Percentiles rank a stretch among this genome's conserved stretches.
Conservation (phyloP, 768 basidiomycete species). For the Mycena pura region DNA sequence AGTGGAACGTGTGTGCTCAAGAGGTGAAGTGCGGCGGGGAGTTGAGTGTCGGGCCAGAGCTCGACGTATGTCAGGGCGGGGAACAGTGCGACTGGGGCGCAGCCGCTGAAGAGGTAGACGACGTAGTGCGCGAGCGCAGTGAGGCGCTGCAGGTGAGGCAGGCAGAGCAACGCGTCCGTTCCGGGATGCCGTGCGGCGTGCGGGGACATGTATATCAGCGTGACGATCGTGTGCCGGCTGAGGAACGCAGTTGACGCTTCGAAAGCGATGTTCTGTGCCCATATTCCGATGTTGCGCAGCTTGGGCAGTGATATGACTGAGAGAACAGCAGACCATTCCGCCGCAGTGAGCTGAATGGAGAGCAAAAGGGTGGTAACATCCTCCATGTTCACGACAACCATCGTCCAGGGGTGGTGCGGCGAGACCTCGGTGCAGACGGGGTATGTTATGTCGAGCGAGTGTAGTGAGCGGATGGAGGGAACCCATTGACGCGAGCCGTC, state of each 20-base stretch:
- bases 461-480: constrained; percentile 4
- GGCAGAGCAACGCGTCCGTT: not conserved
- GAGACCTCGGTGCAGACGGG: not conserved
- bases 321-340: constrained; percentile 12
- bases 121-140: constrained; percentile 16
- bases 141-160: not conserved
- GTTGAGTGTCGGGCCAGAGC: not conserved
- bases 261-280: constrained; percentile 3
- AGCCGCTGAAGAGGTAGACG: not conserved
- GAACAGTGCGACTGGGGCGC: not conserved
- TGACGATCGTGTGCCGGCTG: constrained; percentile 7
- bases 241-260: constrained; percentile 5
- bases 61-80: constrained; percentile 1
- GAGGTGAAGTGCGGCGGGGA: not conserved
- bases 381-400: constrained; percentile 3
- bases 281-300: constrained; percentile 7
- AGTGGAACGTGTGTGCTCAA: not conserved
- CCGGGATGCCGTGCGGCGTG: not conserved
- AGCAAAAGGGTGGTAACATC: constrained; percentile 2
- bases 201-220: constrained; percentile 16
- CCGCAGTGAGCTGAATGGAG: constrained; percentile 1
- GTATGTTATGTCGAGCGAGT: not conserved
- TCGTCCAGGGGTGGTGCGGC: not conserved
- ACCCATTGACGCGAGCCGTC: constrained; percentile 21
- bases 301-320: not conserved